Conservation (phyloP, 2,329 filamentous ascomycete species). For the Alternaria burnsii region DNA sequence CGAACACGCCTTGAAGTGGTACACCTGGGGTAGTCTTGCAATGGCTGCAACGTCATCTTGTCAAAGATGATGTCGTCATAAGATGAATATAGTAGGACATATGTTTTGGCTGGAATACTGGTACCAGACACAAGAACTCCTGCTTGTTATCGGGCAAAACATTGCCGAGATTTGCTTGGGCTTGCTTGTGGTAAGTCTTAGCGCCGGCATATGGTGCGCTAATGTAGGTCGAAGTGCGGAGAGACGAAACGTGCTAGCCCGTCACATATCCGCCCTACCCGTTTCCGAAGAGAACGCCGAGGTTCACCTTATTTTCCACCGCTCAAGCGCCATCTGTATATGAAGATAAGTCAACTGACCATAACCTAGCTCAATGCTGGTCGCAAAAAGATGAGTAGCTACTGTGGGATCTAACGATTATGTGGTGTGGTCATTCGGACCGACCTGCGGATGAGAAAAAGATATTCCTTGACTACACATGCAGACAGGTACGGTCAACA, state of each 20-base stretch:
- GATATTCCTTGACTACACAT: background rate
- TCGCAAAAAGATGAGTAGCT: background rate
- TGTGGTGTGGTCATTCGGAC: background rate
- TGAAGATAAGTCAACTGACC: slow-evolving; percentile 92
- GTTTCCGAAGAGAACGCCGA: slow-evolving; percentile 2
- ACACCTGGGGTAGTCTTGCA: background rate
- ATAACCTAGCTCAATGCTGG: no score
- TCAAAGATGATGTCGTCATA: background rate
- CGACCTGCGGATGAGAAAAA: background rate
- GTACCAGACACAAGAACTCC: background rate
- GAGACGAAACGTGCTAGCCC: slow-evolving; percentile 5
- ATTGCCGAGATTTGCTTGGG: slow-evolving; percentile 7
- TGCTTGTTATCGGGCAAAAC: background rate
- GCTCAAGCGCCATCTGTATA: slow-evolving; percentile 98
- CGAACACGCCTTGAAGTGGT: background rate
- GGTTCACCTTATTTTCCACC: slow-evolving; percentile 74
- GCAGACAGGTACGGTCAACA: background rate
- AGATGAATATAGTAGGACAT: background rate
- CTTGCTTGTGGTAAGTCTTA: slow-evolving; percentile 1
- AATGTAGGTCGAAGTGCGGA: slow-evolving; percentile 1
- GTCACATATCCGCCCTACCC: slow-evolving; percentile 2
- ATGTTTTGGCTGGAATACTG: background rate
- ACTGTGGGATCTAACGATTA: background rate
- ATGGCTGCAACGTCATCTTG: background rate
- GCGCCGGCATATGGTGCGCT: slow-evolving; percentile 7